These are phyloP conservation scores for Fusarium sp. DNA, from an alignment of 2,329 filamentous ascomycete genomes.

Conservation along the genomic window DNA sequence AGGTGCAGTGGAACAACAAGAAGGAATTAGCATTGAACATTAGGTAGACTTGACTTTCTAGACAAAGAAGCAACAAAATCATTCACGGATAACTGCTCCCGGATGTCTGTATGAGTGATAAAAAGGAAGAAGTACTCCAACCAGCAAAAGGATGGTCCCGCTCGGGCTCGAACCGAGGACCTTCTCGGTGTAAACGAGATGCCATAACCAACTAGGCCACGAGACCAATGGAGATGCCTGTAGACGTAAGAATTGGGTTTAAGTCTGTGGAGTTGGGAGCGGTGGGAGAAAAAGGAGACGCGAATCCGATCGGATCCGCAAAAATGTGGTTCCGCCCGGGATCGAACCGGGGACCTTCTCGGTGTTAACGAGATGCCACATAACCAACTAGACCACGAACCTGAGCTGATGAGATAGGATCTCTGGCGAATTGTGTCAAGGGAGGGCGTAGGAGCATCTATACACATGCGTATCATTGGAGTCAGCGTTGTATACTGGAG, in stretches of 20 bases:
- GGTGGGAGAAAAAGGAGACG: background rate
- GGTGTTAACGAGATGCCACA: slow-evolving; percentile 39
- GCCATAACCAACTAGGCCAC: slow-evolving; percentile 41
- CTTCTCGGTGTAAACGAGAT: slow-evolving; percentile 40
- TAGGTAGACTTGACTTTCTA: background rate
- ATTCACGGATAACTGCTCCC: background rate
- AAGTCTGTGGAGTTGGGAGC: background rate
- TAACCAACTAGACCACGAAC: slow-evolving; percentile 40
- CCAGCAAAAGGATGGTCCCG: slow-evolving; percentile 26
- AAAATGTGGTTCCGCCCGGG: slow-evolving; percentile 36
- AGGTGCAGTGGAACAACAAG: background rate
- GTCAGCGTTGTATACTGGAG: no score
- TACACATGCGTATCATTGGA: rapidly evolving
- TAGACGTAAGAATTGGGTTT: rapidly evolving
- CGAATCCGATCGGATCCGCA: background rate
- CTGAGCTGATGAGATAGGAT: background rate
- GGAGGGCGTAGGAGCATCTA: rapidly evolving
- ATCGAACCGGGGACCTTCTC: slow-evolving; percentile 37
- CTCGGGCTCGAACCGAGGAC: slow-evolving; percentile 40
- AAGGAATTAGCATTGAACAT: background rate
- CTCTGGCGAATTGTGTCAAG: background rate
- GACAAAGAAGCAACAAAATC: rapidly evolving
- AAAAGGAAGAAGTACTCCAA: rapidly evolving
- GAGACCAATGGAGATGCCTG: slow-evolving; percentile 5
- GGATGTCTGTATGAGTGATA: background rate